Evolutionary conservation across 495 filamentous ascomycete genomes (phyloP).

Genomic region (Letharia columbiana): DNA sequence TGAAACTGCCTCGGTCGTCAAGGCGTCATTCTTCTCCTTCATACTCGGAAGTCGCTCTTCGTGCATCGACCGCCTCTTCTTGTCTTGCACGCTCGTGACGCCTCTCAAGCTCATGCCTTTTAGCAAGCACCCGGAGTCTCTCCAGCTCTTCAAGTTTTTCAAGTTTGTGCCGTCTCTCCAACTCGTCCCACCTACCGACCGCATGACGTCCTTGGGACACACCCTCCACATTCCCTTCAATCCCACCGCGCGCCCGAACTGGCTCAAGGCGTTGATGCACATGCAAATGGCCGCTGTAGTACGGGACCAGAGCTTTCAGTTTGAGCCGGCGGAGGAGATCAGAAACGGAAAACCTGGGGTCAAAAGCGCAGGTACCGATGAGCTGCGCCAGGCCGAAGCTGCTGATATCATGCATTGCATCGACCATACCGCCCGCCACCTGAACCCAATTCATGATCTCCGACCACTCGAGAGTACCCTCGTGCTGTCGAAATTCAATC

Average conservation of each 20-base stretch:
- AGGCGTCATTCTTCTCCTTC: neutral
- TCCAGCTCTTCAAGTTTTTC: neutral
- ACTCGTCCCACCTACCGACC: neutral
- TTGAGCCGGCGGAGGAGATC: neutral
- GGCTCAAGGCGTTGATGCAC: neutral
- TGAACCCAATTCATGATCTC: conserved; percentile 7
- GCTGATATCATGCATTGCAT: neutral
- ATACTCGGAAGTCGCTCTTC: neutral
- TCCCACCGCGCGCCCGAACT: neutral
- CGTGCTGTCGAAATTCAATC: conserved; percentile 21
- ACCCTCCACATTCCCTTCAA: neutral
- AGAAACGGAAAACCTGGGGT: neutral
- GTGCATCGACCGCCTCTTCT: neutral
- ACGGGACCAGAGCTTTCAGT: neutral
- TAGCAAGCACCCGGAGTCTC: neutral
- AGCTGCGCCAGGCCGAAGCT: neutral
- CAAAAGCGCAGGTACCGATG: neutral
- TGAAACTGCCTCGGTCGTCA: neutral
- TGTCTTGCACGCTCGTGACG: neutral
- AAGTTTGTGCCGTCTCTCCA: neutral
- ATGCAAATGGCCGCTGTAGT: neutral
- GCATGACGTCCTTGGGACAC: neutral
- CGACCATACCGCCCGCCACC: conserved; percentile 11
- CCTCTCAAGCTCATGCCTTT: neutral
- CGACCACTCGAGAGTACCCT: conserved; percentile 2